Percentiles rank a stretch among this genome's conserved stretches.
phyloP scores from a whole-genome alignment of 2,329 filamentous ascomycete genomes.

The Fusarium verrucosum region DNA sequence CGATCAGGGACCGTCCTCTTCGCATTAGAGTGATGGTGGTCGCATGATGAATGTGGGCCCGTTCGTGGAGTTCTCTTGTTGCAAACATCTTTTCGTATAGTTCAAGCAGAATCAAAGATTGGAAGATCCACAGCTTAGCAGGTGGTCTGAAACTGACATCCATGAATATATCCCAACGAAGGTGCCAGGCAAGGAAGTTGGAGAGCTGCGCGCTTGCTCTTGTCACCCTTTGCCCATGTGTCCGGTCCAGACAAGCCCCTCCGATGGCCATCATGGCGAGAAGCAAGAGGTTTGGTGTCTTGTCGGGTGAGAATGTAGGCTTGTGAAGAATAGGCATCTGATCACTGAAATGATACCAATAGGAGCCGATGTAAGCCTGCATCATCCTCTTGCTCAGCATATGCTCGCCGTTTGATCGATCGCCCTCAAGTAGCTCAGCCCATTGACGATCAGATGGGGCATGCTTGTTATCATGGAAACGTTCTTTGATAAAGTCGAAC shows the following conservation, averaged over 20 bases:
- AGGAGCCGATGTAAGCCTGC: conserved; percentile 92
- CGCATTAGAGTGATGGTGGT: conserved; percentile 96
- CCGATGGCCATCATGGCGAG: conserved; percentile 93
- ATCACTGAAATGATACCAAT: conserved; percentile 94
- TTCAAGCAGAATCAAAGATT: conserved; percentile 87
- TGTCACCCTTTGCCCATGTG: conserved; percentile 76
- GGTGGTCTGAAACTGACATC: conserved; percentile 89
- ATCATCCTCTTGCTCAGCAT: conserved; percentile 91
- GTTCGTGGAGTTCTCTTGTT: conserved; percentile 88
- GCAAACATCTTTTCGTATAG: conserved; percentile 99
- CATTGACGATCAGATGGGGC: conserved; percentile 78
- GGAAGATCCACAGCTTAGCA: conserved; percentile 95
- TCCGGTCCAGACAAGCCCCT: conserved; percentile 86
- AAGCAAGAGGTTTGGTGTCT: conserved; percentile 83
- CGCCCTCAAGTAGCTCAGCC: conserved; percentile 79
- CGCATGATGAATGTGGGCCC: conserved; percentile 95
- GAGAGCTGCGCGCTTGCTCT: conserved; percentile 83
- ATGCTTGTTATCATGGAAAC: conserved; percentile 84
- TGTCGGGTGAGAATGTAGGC: conserved; percentile 89
- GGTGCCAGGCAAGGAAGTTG: conserved; percentile 89
- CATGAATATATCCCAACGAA: conserved; percentile 97
- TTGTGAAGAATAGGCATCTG: conserved; percentile 95
- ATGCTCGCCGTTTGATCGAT: conserved; percentile 71
- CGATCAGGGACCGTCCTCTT: conserved; percentile 88
- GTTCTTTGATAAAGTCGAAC: conserved; percentile 80